Percentiles rank a stretch among this genome's conserved stretches.
Conservation (phyloP, 2,329 filamentous ascomycete species). For the Scedosporium aurantiacum region DNA sequence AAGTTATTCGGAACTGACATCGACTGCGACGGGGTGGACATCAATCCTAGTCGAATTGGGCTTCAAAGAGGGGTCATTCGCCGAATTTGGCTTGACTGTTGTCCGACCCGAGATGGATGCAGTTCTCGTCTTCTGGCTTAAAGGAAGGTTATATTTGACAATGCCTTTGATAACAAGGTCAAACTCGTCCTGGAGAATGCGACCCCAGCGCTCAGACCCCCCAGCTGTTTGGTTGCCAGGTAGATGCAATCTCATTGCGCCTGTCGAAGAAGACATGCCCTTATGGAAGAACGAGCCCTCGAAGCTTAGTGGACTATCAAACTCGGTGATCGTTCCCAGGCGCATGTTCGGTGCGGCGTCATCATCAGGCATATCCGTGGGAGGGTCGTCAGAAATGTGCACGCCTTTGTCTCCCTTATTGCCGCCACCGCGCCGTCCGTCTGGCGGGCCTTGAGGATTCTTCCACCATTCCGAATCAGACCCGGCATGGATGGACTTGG, state of each 20-base stretch:
- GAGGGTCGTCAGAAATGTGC: slow-evolving; percentile 22
- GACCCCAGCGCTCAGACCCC: slow-evolving; percentile 79
- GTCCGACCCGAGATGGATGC: slow-evolving; percentile 49
- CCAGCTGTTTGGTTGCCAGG: slow-evolving; percentile 85
- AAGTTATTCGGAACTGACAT: background rate
- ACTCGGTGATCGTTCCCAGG: slow-evolving; percentile 76
- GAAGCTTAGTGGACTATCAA: slow-evolving; percentile 81
- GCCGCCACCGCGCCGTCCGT: background rate
- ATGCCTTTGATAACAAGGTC: slow-evolving; percentile 87
- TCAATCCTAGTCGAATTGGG: slow-evolving; percentile 26
- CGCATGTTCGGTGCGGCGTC: slow-evolving; percentile 72
- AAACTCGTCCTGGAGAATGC: slow-evolving; percentile 82
- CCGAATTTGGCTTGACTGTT: slow-evolving; percentile 50
- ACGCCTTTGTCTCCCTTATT: slow-evolving; percentile 8
- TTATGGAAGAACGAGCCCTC: slow-evolving; percentile 81
- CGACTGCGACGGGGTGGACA: background rate
- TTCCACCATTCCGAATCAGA: slow-evolving; percentile 52
- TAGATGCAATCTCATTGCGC: slow-evolving; percentile 68
- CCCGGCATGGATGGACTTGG: slow-evolving; percentile 84
- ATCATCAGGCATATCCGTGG: slow-evolving; percentile 50
- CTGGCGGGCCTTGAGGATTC: slow-evolving; percentile 16
- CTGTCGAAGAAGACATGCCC: slow-evolving; percentile 59
- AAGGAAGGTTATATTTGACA: slow-evolving; percentile 64
- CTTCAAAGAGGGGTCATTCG: slow-evolving; percentile 34
- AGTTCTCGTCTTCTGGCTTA: slow-evolving; percentile 49